phyloP scores from a whole-genome alignment of 768 basidiomycete genomes.

The Coprinopsis marcescibilis region DNA sequence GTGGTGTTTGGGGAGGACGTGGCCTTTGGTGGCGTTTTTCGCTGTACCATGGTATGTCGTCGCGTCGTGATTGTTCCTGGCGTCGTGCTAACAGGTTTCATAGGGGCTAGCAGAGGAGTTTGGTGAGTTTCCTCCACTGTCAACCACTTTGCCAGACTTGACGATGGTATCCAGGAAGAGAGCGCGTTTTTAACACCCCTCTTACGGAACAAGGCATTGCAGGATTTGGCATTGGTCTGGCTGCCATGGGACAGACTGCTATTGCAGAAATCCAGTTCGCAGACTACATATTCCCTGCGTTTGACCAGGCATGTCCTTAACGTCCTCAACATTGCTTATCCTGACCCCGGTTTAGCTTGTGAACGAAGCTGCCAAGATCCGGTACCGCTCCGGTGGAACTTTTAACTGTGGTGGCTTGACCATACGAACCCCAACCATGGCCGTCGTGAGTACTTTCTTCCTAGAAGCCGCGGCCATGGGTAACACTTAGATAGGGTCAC shows the following conservation, averaged over 20 bases:
- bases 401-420: slow-evolving; percentile 82
- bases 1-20: slow-evolving; percentile 92
- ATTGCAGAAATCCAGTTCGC: slow-evolving; percentile 93
- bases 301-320: slow-evolving; percentile 67
- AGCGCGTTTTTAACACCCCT: slow-evolving; percentile 94
- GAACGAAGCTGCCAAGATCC: slow-evolving; percentile 91
- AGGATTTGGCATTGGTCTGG: slow-evolving; percentile 89
- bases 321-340: slow-evolving; percentile 4
- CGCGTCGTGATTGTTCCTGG: background rate
- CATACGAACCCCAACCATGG: slow-evolving; percentile 82
- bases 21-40: slow-evolving; percentile 90
- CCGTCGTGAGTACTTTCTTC: slow-evolving; percentile 52
- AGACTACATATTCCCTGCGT: slow-evolving; percentile 91
- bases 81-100: slow-evolving; percentile 4
- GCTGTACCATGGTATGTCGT: slow-evolving; percentile 77
- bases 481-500: slow-evolving; percentile 45
- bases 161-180: slow-evolving; percentile 49
- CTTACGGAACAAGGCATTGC: slow-evolving; percentile 91
- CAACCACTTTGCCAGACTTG: slow-evolving; percentile 6
- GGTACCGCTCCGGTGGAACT: slow-evolving; percentile 83
- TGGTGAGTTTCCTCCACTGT: slow-evolving; percentile 40
- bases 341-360: slow-evolving; percentile 53
- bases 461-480: background rate
- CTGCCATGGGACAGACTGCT: slow-evolving; percentile 89
- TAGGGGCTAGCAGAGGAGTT: slow-evolving; percentile 92